Evolutionary conservation across 1,284 basidiomycete genomes (phyloP), one percentile per base, ranked within the genome.

Genomic region (Ganoderma lucidum): DNA sequence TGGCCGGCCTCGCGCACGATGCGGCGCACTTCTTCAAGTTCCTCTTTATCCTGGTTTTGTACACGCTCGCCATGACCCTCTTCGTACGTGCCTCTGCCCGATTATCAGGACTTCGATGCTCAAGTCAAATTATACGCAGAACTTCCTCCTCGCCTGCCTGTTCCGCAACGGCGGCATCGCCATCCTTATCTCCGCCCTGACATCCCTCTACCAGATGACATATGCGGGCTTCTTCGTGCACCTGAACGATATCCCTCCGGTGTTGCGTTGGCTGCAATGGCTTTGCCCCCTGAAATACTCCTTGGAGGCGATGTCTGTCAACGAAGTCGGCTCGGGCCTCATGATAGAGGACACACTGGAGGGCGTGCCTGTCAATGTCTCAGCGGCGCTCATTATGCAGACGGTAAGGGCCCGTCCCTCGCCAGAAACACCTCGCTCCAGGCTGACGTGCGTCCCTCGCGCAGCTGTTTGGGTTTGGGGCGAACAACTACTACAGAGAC

Each of bases 201-300:
- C 88, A 9, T 90, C 90, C 35, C 84, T 96, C 14, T 95, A 92
- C 80, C 90, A 94, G 77, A 94, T 93, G 91, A 94, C 93, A 0
- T 95, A 88, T 75, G 93, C 93, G 0, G 94, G 94, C 30, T 93
- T 94, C 82, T 93, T 97, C 78, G 93, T 96, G 62, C 93, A 96
- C 78, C 84, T 96, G 67, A 80, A 83, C 69, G 84, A 86, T 67
- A 96, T 96, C 70, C 94, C 95, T 1, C 92, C 92, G 0, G 93
- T 94, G 0, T 84, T 96, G 2, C 87, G 95, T 15, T 96, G 95
- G 95, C 82, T 97, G 60, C 92, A 96, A 76, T 97, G 93, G 92
- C 72, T 93, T 55, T 87, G 86, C 62, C 88, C 89, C 60, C 82
- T 90, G 56, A 90, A 95, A 80, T 96, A 91, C 78, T 85, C 86